These are phyloP conservation scores for Allium fistulosum DNA, from an alignment of 106 monocot genomes.

Conservation along the genomic window DNA sequence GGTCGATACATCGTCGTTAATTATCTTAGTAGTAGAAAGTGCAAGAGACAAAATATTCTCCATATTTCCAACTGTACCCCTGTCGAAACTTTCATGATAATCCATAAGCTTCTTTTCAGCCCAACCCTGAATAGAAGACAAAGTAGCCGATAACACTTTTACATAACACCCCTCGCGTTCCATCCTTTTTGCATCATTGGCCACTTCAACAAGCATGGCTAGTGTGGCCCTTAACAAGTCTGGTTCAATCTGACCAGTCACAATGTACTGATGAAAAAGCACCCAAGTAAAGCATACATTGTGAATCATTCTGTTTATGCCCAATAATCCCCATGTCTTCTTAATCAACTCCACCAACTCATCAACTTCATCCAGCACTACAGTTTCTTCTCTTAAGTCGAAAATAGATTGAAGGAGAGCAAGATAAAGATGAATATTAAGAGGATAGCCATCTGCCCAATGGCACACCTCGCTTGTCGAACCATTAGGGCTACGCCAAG, in stretches of 20 bases:
- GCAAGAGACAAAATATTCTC: constrained; percentile 32
- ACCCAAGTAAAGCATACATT: constrained; percentile 57
- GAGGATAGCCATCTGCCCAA: constrained; percentile 54
- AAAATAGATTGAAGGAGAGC: constrained; percentile 53
- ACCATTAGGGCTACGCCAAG: constrained; percentile 21
- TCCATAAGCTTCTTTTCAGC: constrained; percentile 43
- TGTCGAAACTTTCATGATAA: constrained; percentile 52
- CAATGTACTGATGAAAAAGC: constrained; percentile 50
- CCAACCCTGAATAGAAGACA: constrained; percentile 46
- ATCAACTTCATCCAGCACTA: constrained; percentile 59
- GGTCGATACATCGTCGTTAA: constrained; percentile 24
- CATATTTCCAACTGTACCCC: constrained; percentile 23
- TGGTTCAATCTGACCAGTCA: constrained; percentile 35
- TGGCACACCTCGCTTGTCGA: constrained; percentile 27
- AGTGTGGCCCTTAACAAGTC: constrained; percentile 37
- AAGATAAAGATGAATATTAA: constrained; percentile 49
- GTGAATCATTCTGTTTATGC: constrained; percentile 43
- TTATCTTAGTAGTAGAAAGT: constrained; percentile 28
- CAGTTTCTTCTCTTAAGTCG: constrained; percentile 40
- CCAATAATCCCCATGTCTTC: constrained; percentile 44
- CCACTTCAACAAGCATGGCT: constrained; percentile 28
- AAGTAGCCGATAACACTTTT: constrained; percentile 20
- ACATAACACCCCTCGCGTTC: constrained; percentile 28
- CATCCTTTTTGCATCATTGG: constrained; percentile 22
- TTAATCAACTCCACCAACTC: constrained; percentile 55